phyloP scores from a whole-genome alignment of 257 asterid species.

The Capsicum chinense region DNA sequence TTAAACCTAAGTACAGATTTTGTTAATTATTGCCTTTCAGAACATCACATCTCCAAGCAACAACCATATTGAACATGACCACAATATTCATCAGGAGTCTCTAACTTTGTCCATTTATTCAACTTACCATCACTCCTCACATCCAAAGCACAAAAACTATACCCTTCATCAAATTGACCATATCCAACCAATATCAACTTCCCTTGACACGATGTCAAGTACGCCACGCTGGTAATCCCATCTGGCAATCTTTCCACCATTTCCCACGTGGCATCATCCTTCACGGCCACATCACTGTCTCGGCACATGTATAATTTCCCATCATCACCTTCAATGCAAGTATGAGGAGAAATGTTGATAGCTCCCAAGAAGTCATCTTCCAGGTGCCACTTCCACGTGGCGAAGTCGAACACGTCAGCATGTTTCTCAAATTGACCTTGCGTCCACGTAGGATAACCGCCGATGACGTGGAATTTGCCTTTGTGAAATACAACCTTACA shows the following conservation, averaged over 20 bases:
- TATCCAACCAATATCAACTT: conserved; percentile 28
- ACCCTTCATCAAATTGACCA: neutral
- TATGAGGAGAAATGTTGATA: neutral
- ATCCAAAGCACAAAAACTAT: conserved; percentile 20
- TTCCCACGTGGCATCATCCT: neutral
- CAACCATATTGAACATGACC: conserved; percentile 30
- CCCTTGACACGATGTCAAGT: conserved; percentile 33
- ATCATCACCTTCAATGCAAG: neutral
- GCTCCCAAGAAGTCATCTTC: neutral
- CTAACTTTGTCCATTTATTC: neutral
- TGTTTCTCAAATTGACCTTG: conserved; percentile 31
- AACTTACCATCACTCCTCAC: neutral
- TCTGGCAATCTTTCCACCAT: conserved; percentile 16
- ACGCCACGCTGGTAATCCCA: neutral
- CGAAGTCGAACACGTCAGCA: conserved; percentile 27
- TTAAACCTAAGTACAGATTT: no score
- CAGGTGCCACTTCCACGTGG: conserved; percentile 24
- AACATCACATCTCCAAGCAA: conserved; percentile 30
- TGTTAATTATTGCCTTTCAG: neutral
- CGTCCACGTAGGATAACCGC: conserved; percentile 30
- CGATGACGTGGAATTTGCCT: conserved; percentile 37
- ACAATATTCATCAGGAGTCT: conserved; percentile 17
- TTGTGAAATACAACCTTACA: conserved; percentile 31
- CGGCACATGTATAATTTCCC: conserved; percentile 22
- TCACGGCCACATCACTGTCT: neutral